Conservation (phyloP, 1,139 yeast species). For the Pichia sp. region DNA sequence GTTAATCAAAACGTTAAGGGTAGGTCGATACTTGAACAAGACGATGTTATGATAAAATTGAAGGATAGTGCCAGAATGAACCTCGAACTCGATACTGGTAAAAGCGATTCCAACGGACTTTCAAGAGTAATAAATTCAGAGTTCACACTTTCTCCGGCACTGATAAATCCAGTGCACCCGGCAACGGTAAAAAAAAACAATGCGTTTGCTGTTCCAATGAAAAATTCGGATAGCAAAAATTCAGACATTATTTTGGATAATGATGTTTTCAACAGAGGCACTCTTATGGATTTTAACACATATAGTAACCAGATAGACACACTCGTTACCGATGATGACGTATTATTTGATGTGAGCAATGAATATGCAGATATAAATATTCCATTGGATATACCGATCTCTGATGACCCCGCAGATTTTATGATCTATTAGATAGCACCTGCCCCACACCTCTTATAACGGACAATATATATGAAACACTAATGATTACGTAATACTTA, state of each 20-base stretch:
- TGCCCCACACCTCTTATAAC: neutral
- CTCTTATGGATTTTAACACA: slow-evolving; percentile 8
- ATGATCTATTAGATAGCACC: slow-evolving; percentile 6
- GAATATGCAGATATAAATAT: neutral
- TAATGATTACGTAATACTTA: no score
- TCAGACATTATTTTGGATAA: neutral
- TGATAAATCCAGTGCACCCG: slow-evolving; percentile 4
- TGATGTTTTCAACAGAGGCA: slow-evolving; percentile 5
- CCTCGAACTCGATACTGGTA: neutral
- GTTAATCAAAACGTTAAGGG: neutral
- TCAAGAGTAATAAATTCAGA: slow-evolving; percentile 10
- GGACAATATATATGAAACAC: no score
- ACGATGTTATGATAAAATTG: slow-evolving; percentile 8
- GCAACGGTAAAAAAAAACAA: neutral
- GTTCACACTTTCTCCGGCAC: slow-evolving; percentile 1
- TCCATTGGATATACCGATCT: no score
- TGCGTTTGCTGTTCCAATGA: no score
- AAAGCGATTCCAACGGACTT: slow-evolving; percentile 6
- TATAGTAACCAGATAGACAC: slow-evolving; percentile 1
- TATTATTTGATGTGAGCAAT: neutral
- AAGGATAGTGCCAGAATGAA: neutral
- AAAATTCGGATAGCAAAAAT: neutral
- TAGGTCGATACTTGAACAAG: slow-evolving; percentile 5
- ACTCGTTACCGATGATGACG: slow-evolving; percentile 4
- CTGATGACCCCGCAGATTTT: slow-evolving; percentile 6